Evolutionary conservation across 2,329 filamentous ascomycete genomes (phyloP).

Genomic region (Periconia macrospinosa): DNA sequence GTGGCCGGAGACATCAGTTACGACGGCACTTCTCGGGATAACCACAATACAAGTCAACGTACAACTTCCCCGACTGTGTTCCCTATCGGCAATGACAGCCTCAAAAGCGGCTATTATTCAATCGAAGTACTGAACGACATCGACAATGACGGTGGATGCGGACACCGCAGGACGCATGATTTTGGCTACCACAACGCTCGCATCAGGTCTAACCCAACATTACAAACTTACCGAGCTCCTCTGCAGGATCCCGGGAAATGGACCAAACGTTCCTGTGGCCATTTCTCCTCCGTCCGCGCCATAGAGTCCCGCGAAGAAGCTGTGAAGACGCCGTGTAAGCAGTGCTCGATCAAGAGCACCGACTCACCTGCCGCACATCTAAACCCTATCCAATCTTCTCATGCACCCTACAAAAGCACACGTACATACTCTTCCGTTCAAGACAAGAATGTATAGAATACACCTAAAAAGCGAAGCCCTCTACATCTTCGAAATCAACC

Average conservation of each 20-base stretch:
- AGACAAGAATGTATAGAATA: constrained; percentile 11
- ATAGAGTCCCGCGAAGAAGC: constrained; percentile 19
- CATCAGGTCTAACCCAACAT: constrained; percentile 22
- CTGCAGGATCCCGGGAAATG: constrained; percentile 26
- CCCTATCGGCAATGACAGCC: constrained; percentile 11
- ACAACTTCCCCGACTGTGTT: constrained; percentile 7
- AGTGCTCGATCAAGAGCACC: constrained; percentile 19
- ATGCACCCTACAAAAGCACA: constrained; percentile 5
- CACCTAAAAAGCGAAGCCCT: background rate
- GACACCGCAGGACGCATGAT: constrained; percentile 33
- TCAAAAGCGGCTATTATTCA: constrained; percentile 16
- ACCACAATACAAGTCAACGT: constrained; percentile 7
- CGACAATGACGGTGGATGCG: constrained; percentile 33
- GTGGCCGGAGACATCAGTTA: constrained; percentile 22
- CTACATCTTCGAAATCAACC: constrained; percentile 15
- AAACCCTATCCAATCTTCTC: too few relatives aligned
- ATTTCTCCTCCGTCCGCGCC: constrained; percentile 22
- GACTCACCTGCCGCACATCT: background rate
- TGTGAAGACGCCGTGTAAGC: constrained; percentile 16
- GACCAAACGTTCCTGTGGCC: constrained; percentile 32
- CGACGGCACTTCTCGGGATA: constrained; percentile 18
- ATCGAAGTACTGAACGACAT: constrained; percentile 26
- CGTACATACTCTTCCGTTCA: constrained; percentile 16
- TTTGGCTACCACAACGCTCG: constrained; percentile 38
- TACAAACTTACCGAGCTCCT: constrained; percentile 12